phyloP scores from a whole-genome alignment of 2,329 filamentous ascomycete species.

The Apiospora sp. region DNA sequence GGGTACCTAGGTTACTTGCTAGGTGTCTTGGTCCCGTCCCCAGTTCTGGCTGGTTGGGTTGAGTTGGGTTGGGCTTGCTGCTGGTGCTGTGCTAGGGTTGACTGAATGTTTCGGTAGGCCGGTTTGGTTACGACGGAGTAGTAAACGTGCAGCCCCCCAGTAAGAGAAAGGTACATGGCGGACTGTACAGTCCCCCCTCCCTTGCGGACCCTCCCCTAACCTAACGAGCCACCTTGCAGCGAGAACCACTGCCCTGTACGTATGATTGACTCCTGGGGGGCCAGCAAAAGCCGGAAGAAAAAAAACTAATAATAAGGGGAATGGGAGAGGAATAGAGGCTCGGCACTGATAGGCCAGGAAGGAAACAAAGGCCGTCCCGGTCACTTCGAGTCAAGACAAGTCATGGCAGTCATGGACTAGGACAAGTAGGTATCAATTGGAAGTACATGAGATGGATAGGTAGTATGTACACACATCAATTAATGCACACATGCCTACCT shows the following conservation, averaged over 20 bases:
- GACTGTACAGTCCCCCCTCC: background rate
- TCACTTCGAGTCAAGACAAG: conserved; percentile 8
- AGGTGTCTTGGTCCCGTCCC: background rate
- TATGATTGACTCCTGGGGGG: conserved; percentile 4
- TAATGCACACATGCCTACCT: background rate
- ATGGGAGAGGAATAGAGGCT: background rate
- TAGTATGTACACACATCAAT: background rate
- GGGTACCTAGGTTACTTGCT: background rate
- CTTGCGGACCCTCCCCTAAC: conserved; percentile 1
- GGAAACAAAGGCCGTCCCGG: conserved; percentile 1
- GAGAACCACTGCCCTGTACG: conserved; percentile 12
- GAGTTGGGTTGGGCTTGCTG: background rate
- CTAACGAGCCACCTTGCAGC: background rate
- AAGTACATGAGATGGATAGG: background rate
- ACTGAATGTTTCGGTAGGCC: conserved; percentile 11
- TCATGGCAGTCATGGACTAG: background rate
- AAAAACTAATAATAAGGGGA: background rate
- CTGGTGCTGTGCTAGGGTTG: conserved; percentile 13
- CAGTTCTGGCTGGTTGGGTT: background rate
- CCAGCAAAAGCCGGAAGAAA: background rate
- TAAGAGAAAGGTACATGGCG: background rate
- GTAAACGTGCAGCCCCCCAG: background rate
- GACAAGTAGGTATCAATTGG: background rate
- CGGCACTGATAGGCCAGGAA: background rate
- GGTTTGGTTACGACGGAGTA: background rate